phyloP scores from a whole-genome alignment of 306 rosid species.

The Geum urbanum region DNA sequence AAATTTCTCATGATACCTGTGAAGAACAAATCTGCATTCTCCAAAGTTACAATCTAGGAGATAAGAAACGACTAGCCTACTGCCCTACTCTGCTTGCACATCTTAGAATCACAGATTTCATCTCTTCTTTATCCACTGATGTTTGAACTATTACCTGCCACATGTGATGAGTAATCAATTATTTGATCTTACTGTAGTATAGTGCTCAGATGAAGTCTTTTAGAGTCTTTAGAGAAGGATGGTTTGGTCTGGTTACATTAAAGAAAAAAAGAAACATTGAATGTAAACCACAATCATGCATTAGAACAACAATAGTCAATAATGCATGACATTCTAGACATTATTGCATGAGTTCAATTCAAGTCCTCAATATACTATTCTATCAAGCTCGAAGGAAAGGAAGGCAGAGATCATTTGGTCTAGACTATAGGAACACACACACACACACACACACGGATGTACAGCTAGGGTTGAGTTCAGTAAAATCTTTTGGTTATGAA shows the following conservation, averaged over 20 bases:
- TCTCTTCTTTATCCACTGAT: conserved; percentile 63
- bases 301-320: neutral
- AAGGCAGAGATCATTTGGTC: neutral
- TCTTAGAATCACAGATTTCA: conserved; percentile 64
- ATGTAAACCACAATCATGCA: neutral
- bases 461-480: neutral
- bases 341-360: neutral
- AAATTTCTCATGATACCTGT: neutral
- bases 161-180: conserved; percentile 9
- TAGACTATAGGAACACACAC: neutral
- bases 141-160: conserved; percentile 77
- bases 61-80: conserved; percentile 37
- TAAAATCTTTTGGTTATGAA: neutral
- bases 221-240: neutral
- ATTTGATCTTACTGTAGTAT: neutral
- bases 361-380: neutral
- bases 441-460: too few relatives aligned
- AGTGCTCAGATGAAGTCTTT: neutral
- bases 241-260: neutral
- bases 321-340: neutral
- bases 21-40: conserved; percentile 17
- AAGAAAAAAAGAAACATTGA: neutral
- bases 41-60: conserved; percentile 14
- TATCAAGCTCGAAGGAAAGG: neutral
- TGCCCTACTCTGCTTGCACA: conserved; percentile 71